Evolutionary conservation across 805 yeast species (phyloP).

Genomic region (Myxozyma nipponensis): DNA sequence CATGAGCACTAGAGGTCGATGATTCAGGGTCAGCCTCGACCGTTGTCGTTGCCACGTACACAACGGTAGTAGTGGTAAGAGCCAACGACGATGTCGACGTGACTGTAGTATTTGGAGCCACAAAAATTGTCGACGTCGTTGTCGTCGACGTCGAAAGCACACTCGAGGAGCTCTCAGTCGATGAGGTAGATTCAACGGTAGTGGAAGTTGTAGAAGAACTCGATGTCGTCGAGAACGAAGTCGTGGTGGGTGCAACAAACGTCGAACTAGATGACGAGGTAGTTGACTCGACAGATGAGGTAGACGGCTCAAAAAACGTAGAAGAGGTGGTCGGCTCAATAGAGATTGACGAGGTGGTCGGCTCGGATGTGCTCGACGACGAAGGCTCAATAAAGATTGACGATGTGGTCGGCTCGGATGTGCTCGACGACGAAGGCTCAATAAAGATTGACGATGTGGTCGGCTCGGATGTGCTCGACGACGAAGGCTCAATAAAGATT

Average conservation of each 20-base stretch:
- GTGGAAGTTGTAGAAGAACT: not conserved
- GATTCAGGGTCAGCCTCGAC: not conserved
- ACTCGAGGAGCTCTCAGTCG: not conserved
- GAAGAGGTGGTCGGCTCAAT: slow-evolving; percentile 14
- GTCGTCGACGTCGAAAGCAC: not conserved
- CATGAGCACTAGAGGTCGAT: not conserved
- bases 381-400: slow-evolving; percentile 1
- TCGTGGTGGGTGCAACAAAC: not conserved
- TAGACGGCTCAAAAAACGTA: slow-evolving; percentile 8
- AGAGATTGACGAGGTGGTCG: not conserved
- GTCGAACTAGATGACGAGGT: not conserved
- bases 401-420: not conserved
- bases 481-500: not conserved
- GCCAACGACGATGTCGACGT: not conserved
- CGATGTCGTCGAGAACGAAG: not conserved
- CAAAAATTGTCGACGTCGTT: not conserved
- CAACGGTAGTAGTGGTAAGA: not conserved
- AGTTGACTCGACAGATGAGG: not conserved
- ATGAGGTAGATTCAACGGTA: not conserved
- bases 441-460: slow-evolving; percentile 1
- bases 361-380: not conserved
- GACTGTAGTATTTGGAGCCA: not conserved
- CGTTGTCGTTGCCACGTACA: not conserved
- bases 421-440: not conserved
- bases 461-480: not conserved